Percentiles rank a stretch among this genome's conserved stretches.
Conservation (phyloP, 805 yeast genomes). For the Candida maesae region DNA sequence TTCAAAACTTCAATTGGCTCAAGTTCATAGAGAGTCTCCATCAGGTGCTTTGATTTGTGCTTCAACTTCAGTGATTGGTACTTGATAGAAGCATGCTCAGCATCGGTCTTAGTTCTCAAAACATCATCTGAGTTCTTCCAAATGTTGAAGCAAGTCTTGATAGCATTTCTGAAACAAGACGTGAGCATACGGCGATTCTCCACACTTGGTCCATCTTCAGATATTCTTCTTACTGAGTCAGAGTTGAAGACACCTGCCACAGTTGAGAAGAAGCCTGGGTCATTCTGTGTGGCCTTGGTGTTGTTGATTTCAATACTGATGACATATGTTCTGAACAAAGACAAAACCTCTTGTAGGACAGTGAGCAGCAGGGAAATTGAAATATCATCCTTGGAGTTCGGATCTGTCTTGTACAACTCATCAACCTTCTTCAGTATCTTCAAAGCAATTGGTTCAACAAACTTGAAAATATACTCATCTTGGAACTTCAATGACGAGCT, state of each 20-base stretch:
- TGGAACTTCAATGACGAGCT: conserved; percentile 22
- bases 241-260: conserved; percentile 77
- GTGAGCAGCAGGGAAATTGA: conserved; percentile 42
- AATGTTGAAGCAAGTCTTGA: conserved; percentile 49
- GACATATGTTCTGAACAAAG: conserved; percentile 33
- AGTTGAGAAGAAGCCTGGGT: conserved; percentile 46
- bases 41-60: conserved; percentile 59
- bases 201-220: conserved; percentile 5
- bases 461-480: conserved; percentile 25
- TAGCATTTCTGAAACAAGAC: conserved; percentile 59
- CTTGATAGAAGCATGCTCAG: conserved; percentile 34
- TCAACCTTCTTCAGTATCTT: conserved; percentile 23
- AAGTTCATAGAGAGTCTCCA: conserved; percentile 59
- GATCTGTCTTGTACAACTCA: conserved; percentile 15
- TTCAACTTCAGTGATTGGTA: conserved; percentile 59
- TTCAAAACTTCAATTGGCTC: conserved; percentile 77
- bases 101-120: conserved; percentile 15
- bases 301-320: conserved; percentile 49
- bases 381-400: conserved; percentile 35
- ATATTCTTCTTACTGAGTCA: conserved; percentile 39
- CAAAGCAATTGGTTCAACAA: conserved; percentile 21
- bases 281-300: conserved; percentile 37
- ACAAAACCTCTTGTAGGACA: conserved; percentile 66
- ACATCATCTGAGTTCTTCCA: conserved; percentile 68
- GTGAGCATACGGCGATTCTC: conserved; percentile 19